A percentile compares a stretch with the other conserved stretches of the same genome.
These are phyloP conservation scores for Cytospora piceicola DNA, from an alignment of 2,329 filamentous ascomycete species.

Conservation along the genomic window DNA sequence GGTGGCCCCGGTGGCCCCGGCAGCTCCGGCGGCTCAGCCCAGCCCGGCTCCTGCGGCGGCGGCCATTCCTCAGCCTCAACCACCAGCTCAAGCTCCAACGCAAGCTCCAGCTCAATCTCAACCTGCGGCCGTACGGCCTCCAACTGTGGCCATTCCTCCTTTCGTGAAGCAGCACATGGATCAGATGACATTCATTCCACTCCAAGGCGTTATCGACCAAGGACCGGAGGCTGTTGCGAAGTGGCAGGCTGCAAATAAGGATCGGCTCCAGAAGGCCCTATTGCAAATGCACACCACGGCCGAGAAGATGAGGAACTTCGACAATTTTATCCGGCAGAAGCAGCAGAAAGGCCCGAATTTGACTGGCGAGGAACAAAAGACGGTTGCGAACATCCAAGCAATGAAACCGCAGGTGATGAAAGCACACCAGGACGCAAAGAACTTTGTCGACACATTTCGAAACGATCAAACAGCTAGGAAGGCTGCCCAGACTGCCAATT, in stretches of 20 bases:
- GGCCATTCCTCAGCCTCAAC: slow-evolving; percentile 17
- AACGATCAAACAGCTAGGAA: slow-evolving; percentile 47
- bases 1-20: too few relatives aligned
- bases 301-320: slow-evolving; percentile 46
- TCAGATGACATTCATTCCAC: slow-evolving; percentile 52
- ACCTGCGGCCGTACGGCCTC: not conserved
- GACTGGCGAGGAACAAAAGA: slow-evolving; percentile 52
- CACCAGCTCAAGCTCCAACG: slow-evolving; percentile 12
- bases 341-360: slow-evolving; percentile 48
- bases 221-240: slow-evolving; percentile 48
- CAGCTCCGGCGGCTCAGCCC: slow-evolving; percentile 27
- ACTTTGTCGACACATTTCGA: slow-evolving; percentile 53
- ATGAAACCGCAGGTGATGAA: slow-evolving; percentile 51
- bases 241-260: slow-evolving; percentile 53
- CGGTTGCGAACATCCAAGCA: slow-evolving; percentile 46
- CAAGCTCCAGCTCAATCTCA: slow-evolving; percentile 35
- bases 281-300: slow-evolving; percentile 54
- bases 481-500: slow-evolving; percentile 31
- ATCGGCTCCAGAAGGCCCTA: slow-evolving; percentile 52
- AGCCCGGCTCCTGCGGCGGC: slow-evolving; percentile 17
- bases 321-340: slow-evolving; percentile 48
- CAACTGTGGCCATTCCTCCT: slow-evolving; percentile 33
- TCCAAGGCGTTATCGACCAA: slow-evolving; percentile 48
- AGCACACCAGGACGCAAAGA: slow-evolving; percentile 50
- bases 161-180: slow-evolving; percentile 52